These are phyloP conservation scores for Ogataea populi-albae DNA, from an alignment of 805 yeast species.

Conservation along the genomic window DNA sequence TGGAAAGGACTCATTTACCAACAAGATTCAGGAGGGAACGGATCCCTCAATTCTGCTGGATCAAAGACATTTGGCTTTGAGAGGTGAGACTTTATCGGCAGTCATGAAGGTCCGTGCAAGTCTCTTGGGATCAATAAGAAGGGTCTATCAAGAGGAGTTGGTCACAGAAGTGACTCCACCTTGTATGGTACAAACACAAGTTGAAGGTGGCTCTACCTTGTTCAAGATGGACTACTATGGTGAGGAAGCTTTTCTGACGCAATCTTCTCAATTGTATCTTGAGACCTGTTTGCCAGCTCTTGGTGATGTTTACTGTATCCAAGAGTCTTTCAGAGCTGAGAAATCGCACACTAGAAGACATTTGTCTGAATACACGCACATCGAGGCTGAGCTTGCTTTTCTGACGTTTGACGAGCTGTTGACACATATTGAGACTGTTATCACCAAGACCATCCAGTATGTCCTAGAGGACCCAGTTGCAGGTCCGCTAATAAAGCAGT, in stretches of 20 bases:
- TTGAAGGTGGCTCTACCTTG: constrained; percentile 97
- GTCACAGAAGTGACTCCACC: constrained; percentile 96
- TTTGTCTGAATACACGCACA: constrained; percentile 92
- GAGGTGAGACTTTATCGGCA: constrained; percentile 92
- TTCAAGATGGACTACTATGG: constrained; percentile 94
- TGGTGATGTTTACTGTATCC: constrained; percentile 96
- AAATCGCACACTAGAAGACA: constrained; percentile 99
- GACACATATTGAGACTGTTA: constrained; percentile 75
- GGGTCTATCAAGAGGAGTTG: constrained; percentile 70
- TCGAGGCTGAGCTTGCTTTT: constrained; percentile 92
- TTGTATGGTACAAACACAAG: constrained; percentile 99
- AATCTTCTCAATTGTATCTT: constrained; percentile 92
- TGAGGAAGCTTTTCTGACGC: constrained; percentile 94
- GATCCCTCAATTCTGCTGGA: constrained; percentile 92
- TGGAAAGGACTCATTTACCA: constrained; percentile 93
- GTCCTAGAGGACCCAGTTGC: constrained; percentile 88
- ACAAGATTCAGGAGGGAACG: constrained; percentile 89
- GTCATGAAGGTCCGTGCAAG: constrained; percentile 94
- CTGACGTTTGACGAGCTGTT: constrained; percentile 83
- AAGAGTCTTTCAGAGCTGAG: constrained; percentile 99
- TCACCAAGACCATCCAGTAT: constrained; percentile 66
- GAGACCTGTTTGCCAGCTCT: constrained; percentile 95
- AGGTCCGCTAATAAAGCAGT: constrained; percentile 83
- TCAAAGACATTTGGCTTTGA: constrained; percentile 90
- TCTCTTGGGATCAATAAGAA: constrained; percentile 69